These are phyloP conservation scores for Moesziomyces sp. DNA, from an alignment of 1,284 basidiomycete genomes.

Conservation along the genomic window DNA sequence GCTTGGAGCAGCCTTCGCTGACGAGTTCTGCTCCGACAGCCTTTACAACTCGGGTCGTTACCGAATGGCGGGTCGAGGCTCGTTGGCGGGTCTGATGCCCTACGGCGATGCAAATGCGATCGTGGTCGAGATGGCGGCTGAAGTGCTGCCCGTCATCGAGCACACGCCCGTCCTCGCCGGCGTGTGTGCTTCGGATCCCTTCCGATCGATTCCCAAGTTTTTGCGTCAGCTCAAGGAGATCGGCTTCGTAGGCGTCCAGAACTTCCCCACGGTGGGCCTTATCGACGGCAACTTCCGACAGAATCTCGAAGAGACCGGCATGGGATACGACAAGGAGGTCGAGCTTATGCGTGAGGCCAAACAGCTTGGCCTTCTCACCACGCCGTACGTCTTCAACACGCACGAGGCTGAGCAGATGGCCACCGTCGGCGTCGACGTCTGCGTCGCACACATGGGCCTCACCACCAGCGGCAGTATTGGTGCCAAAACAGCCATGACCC, in stretches of 20 bases:
- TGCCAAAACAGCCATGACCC: conserved; percentile 36
- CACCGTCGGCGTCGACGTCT: conserved; percentile 29
- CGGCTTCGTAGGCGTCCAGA: conserved; percentile 47
- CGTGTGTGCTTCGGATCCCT: conserved; percentile 42
- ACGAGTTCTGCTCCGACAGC: background rate
- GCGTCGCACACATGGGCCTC: conserved; percentile 45
- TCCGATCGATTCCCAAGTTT: conserved; percentile 45
- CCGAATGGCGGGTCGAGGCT: conserved; percentile 44
- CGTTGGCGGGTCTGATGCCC: conserved; percentile 43
- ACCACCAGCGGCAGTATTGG: conserved; percentile 44
- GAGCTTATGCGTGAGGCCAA: conserved; percentile 40
- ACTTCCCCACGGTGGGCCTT: conserved; percentile 48
- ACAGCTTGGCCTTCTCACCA: conserved; percentile 35
- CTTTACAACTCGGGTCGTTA: conserved; percentile 48
- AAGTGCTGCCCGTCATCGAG: conserved; percentile 35
- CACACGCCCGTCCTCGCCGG: conserved; percentile 49
- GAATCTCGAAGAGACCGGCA: conserved; percentile 50
- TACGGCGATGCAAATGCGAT: conserved; percentile 49
- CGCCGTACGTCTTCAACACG: conserved; percentile 42
- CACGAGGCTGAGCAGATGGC: conserved; percentile 45
- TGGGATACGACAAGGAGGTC: conserved; percentile 45
- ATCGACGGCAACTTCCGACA: conserved; percentile 47
- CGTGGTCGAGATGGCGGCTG: conserved; percentile 43
- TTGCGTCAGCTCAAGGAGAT: conserved; percentile 36
- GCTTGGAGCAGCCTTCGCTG: background rate